Evolutionary conservation across 2,329 filamentous ascomycete species (phyloP).

Genomic region (Beauveria medogensis): DNA sequence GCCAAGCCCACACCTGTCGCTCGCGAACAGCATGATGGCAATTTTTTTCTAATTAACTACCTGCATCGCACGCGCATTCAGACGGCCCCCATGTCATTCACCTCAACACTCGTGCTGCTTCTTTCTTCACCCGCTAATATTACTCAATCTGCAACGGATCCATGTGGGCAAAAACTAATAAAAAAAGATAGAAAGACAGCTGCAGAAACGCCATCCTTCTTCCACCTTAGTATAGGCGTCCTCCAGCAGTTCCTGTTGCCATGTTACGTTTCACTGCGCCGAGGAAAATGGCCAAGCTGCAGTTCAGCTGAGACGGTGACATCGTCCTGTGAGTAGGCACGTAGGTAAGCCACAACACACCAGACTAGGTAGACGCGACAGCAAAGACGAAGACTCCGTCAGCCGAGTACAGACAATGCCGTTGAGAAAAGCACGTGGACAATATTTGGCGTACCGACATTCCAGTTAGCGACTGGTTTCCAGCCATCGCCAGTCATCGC

Average conservation of each 20-base stretch:
- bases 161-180: neutral
- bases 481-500: neutral
- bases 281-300: neutral
- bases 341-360: no score
- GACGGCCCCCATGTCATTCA: neutral
- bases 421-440: neutral
- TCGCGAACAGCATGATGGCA: neutral
- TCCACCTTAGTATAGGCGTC: neutral
- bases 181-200: neutral
- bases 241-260: neutral
- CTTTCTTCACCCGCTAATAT: neutral
- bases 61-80: neutral
- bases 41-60: neutral
- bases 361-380: neutral
- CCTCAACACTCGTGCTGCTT: neutral
- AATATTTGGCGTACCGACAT: neutral
- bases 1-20: conserved; percentile 3
- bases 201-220: neutral
- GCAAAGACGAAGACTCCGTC: neutral
- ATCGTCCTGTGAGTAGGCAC: neutral
- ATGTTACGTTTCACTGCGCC: neutral
- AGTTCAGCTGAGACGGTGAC: neutral
- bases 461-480: neutral
- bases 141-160: neutral
- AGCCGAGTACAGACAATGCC: neutral